Base-by-base conservation (phyloP, 495 filamentous ascomycete species). In the Aspergillus saccharolyticus region DNA sequence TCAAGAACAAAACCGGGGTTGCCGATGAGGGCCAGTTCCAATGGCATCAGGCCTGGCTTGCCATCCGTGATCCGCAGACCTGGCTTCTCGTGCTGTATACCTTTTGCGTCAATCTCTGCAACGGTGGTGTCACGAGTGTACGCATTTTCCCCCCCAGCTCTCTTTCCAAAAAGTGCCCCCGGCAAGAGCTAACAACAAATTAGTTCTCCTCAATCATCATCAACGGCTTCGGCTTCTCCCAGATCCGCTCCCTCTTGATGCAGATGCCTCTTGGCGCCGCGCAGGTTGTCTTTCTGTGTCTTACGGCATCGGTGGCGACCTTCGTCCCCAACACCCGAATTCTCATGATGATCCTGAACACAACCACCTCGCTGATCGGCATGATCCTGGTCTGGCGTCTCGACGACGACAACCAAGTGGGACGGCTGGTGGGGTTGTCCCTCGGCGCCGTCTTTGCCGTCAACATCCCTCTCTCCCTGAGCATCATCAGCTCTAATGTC, bases 321-420 rank as follows among this genome's bases (percentile, higher is more conserved):
- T 67, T 54, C 4, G 55, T 73, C 47, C 64, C 45, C 24, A 66
- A 59, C 7, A 66, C 58, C 24, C 72, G 67, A 24, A 70, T 68
- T 43, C 42, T 66, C 39, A 67, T 62, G 52, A 75, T 75, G 71
- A 70, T 66, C 2, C 19, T 73, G 17, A 70, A 69, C 52, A 68
- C 65, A 0, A 50, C 62, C 7, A 56, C 68, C 18, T 63, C 71
- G 2, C 74, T 86, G n/a, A 42, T 84, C 6, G 84, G 84, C 15
- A 74, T 85, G 69, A 65, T 80, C 7, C 74, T 88, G 1, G 82
- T 87, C 14, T 80, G 83, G 50, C 77, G 75, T 22, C 69, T 88
- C 14, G 80, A 83, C n/a, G 59, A 78, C 0, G 63, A 67, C 21
- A 78, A 81, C 56, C 74, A 74, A 50, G 74, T 66, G 4, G 83